Evolutionary conservation across 306 rosid species (phyloP), one percentile per base, ranked within the genome.

Genomic region (Oxytropis ochrocephala): DNA sequence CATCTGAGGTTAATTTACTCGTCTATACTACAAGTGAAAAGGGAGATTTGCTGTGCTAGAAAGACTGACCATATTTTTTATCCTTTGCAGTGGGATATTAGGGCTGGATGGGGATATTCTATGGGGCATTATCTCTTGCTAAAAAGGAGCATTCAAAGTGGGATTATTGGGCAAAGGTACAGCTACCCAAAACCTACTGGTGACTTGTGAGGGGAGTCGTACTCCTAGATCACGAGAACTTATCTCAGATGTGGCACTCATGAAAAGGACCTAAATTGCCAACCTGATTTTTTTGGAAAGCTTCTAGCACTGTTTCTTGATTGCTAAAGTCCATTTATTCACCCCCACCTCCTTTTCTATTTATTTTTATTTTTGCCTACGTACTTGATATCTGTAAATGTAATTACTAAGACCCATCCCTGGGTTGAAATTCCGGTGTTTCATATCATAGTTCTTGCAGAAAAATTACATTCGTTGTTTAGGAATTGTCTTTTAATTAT

Each of bases 11-110:
- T 32, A 43, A 43, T 7, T 35, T 68, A 38, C 54, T 58, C 48
- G 24, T 69, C 33, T 75, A 12, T 62, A 27, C 46, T 16, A 27
- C 63, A 50, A 59, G 64, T 29, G 32, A 68, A 59, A 48, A 41
- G 12, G 17, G 17, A 4, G 49, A 44, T 17, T 29, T 5, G 30
- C 39, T 17, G 48, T n/a, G 52, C 66, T 16, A 52, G 71, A 60
- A 76, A 69, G 72, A 43, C 42, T 69, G 60, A 24, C 71, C 50
- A 53, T 51, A 10, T 11, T 13, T 61, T 48, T 21, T 19, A 68
- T 39, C 42, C 70, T 50, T 9, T 48, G 8, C 69, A 38, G 64
- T 2, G 30, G 67, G 67, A 44, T 47, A 55, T 9, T 10, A 33
- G 12, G 3, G 7, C 60, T 44, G 49, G 67, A 59, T 46, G 67